Conservation (phyloP, 768 basidiomycete species). For the Lactarius pseudohatsudake region DNA sequence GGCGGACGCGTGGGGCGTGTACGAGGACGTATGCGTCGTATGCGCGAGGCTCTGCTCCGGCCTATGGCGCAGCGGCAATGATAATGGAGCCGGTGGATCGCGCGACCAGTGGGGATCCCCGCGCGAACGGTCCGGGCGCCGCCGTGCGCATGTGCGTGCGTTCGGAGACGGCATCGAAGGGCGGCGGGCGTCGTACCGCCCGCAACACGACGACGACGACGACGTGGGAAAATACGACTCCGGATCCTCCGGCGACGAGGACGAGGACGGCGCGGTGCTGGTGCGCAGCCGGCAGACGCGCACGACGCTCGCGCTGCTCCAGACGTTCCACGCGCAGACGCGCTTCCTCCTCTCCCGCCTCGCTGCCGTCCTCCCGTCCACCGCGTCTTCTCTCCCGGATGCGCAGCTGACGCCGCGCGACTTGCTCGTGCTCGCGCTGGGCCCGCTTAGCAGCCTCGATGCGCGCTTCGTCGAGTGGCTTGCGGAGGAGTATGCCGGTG, state of each 20-base stretch:
- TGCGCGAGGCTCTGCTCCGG: constrained; percentile 85
- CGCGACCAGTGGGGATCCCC: background rate
- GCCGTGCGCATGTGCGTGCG: constrained; percentile 47
- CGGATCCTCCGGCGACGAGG: constrained; percentile 1
- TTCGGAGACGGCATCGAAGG: constrained; percentile 75
- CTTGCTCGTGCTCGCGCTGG: constrained; percentile 64
- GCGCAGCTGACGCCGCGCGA: constrained; percentile 25
- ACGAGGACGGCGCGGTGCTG: constrained; percentile 50
- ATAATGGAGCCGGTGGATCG: background rate
- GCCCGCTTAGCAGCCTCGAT: constrained; percentile 69
- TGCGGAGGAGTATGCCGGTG: constrained; percentile 57
- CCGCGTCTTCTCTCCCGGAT: too few species aligned
- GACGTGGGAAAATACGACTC: background rate
- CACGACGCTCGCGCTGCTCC: constrained; percentile 54
- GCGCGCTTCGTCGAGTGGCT: constrained; percentile 80
- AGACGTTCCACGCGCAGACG: constrained; percentile 64
- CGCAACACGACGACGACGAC: constrained; percentile 21
- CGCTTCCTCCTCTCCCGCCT: constrained; percentile 55
- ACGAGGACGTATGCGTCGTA: constrained; percentile 81
- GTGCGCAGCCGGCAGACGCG: constrained; percentile 37
- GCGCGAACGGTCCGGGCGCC: background rate
- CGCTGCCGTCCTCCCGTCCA: constrained; percentile 13
- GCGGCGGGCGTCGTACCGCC: constrained; percentile 33
- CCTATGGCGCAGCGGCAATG: constrained; percentile 48
- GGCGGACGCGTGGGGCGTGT: constrained; percentile 73